Conservation (phyloP, 2,329 filamentous ascomycete genomes). For the Lachnellula suecica region DNA sequence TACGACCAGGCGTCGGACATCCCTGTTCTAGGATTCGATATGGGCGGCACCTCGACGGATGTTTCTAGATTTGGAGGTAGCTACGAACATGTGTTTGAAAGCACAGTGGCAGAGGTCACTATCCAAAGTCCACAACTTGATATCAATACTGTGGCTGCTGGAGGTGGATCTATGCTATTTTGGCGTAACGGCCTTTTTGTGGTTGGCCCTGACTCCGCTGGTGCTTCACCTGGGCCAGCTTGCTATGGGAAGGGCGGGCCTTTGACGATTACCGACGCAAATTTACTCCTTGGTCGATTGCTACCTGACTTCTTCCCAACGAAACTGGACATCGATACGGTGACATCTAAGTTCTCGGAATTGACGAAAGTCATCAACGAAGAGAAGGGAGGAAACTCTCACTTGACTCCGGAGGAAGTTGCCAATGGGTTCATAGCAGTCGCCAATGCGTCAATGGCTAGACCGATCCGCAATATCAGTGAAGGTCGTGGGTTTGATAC, state of each 20-base stretch:
- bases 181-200: slow-evolving; percentile 69
- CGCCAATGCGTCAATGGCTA: slow-evolving; percentile 85
- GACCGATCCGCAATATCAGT: slow-evolving; percentile 84
- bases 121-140: slow-evolving; percentile 78
- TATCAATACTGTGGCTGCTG: slow-evolving; percentile 61
- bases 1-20: slow-evolving; percentile 63
- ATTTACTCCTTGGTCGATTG: slow-evolving; percentile 77
- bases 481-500: slow-evolving; percentile 90
- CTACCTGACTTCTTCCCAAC: slow-evolving; percentile 89
- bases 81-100: slow-evolving; percentile 73
- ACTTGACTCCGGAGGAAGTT: slow-evolving; percentile 63
- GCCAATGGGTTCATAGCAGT: slow-evolving; percentile 74
- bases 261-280: slow-evolving; percentile 86
- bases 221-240: slow-evolving; percentile 86
- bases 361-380: slow-evolving; percentile 74
- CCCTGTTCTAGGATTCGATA: slow-evolving; percentile 70
- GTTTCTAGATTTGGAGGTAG: slow-evolving; percentile 64
- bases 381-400: slow-evolving; percentile 42
- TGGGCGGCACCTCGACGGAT: slow-evolving; percentile 59
- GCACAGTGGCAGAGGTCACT: slow-evolving; percentile 72
- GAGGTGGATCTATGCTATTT: slow-evolving; percentile 52
- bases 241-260: slow-evolving; percentile 89
- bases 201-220: slow-evolving; percentile 57
- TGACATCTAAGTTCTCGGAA: slow-evolving; percentile 70
- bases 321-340: slow-evolving; percentile 67